These are phyloP conservation scores for Backusella mclennaniae DNA, from an alignment of 192 early-diverging fungal genomes.

Conservation along the genomic window DNA sequence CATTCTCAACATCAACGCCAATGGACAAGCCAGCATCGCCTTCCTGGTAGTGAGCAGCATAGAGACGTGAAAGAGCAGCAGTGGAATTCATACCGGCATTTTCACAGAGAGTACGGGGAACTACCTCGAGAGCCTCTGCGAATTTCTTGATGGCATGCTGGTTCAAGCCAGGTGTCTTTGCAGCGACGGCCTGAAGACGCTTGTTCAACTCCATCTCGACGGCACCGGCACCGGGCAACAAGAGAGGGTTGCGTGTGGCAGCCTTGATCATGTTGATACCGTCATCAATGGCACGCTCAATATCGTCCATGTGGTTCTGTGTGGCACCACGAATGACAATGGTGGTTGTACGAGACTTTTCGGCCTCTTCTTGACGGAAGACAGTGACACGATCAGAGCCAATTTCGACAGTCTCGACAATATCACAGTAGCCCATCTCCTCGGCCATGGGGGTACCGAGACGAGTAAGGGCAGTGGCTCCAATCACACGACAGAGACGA, in stretches of 20 bases:
- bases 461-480: constrained; percentile 90
- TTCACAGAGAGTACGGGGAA: constrained; percentile 92
- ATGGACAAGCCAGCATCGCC: constrained; percentile 45
- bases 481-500: constrained; percentile 88
- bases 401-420: constrained; percentile 96
- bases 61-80: constrained; percentile 87
- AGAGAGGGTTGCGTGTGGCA: constrained; percentile 76
- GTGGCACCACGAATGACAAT: constrained; percentile 97
- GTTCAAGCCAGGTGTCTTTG: constrained; percentile 91
- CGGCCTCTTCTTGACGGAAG: constrained; percentile 88
- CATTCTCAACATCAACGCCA: constrained; percentile 87
- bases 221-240: constrained; percentile 93
- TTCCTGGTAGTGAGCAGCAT: constrained; percentile 83
- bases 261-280: constrained; percentile 98
- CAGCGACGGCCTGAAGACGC: constrained; percentile 72
- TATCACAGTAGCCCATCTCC: constrained; percentile 97
- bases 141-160: constrained; percentile 97
- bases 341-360: constrained; percentile 85
- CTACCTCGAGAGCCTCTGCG: constrained; percentile 91
- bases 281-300: constrained; percentile 97
- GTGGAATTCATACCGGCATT: constrained; percentile 95
- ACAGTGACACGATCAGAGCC: constrained; percentile 96
- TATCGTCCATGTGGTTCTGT: constrained; percentile 92
- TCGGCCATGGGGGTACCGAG: constrained; percentile 91
- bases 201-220: constrained; percentile 90